phyloP scores from a whole-genome alignment of 805 yeast species.

The Peterozyma toletana region DNA sequence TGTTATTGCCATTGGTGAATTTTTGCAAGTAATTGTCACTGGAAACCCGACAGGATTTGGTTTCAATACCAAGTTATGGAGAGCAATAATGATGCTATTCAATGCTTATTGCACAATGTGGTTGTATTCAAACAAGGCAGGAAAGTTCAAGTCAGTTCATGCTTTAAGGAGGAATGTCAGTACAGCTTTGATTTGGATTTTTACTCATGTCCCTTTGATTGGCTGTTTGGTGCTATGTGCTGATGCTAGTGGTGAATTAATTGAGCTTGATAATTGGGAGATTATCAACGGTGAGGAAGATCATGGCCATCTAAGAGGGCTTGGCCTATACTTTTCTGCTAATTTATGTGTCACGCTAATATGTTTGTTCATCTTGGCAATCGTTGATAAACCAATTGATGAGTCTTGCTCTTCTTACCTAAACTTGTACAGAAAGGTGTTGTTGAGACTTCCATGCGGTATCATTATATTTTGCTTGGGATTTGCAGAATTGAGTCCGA shows the following conservation, averaged over 20 bases:
- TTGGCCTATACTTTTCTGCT: conserved; percentile 44
- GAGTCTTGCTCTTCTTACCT: conserved; percentile 21
- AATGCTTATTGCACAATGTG: conserved; percentile 43
- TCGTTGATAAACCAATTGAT: conserved; percentile 38
- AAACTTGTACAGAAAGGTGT: conserved; percentile 29
- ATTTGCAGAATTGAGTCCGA: conserved; percentile 34
- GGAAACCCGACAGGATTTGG: conserved; percentile 40
- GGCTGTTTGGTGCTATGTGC: conserved; percentile 48
- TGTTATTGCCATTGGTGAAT: conserved; percentile 62
- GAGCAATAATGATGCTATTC: conserved; percentile 40
- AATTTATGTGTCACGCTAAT: conserved; percentile 41
- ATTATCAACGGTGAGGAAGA: conserved; percentile 18
- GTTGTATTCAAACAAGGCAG: conserved; percentile 50
- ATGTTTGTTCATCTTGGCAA: conserved; percentile 31
- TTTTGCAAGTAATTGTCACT: conserved; percentile 45
- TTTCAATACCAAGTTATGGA: conserved; percentile 31
- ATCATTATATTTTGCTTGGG: conserved; percentile 30
- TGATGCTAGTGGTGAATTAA: conserved; percentile 49
- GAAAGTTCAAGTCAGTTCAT: conserved; percentile 40
- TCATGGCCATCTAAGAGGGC: conserved; percentile 28
- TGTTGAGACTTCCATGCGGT: conserved; percentile 33
- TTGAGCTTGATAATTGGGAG: conserved; percentile 19
- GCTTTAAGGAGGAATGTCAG: conserved; percentile 40
- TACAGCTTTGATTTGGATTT: conserved; percentile 39
- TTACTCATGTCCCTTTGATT: conserved; percentile 42